Evolutionary conservation across 148 eudicot genomes (phyloP), one percentile per base, ranked within the genome.

Genomic region (Amaranthus palmeri): DNA sequence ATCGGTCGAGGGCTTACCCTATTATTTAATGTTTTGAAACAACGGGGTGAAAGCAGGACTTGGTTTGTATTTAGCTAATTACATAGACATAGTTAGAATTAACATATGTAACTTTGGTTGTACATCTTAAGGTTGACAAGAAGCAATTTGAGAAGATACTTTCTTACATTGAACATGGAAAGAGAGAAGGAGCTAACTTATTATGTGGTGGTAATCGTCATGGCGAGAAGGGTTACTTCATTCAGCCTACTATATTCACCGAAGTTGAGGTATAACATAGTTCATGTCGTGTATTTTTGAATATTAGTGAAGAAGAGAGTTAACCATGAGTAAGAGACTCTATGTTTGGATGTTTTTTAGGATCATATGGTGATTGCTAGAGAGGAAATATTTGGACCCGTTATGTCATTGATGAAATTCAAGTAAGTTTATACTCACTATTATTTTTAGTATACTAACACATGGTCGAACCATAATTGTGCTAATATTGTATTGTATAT

Each of bases 311-410:
- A 25, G 36, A 25, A 25, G 36, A 25, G 36, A 25, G 36, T 25
- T 25, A 25, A 2, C 36, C 36, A 25, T 25, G 36, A 25, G 36
- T 41, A 44, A n/a, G 11, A 47, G 52, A 65, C 51, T 68, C 11
- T 59, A 47, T 14, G 46, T 46, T 49, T 13, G 25, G 8, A 6
- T 49, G 15, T 14, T 50, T 65, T 65, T 10, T 62, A 92, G 97
- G 97, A 92, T 72, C 67, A 84, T 62, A 92, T 92, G 97, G 44
- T 68, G 17, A 92, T 92, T 1, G 97, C 96, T 10, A 84, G 72
- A 54, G 97, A 92, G n/a, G 97, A 92, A 65, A 92, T 92, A 75
- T 92, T 92, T 48, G 97, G 97, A 0, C 97, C 97, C 0, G 97
- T 92, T 13, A 81, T 90, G 81, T 85, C 96, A 8, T 61, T 92